These are phyloP conservation scores for Macrophomina tecta DNA, from an alignment of 2,329 filamentous ascomycete genomes.

Conservation along the genomic window DNA sequence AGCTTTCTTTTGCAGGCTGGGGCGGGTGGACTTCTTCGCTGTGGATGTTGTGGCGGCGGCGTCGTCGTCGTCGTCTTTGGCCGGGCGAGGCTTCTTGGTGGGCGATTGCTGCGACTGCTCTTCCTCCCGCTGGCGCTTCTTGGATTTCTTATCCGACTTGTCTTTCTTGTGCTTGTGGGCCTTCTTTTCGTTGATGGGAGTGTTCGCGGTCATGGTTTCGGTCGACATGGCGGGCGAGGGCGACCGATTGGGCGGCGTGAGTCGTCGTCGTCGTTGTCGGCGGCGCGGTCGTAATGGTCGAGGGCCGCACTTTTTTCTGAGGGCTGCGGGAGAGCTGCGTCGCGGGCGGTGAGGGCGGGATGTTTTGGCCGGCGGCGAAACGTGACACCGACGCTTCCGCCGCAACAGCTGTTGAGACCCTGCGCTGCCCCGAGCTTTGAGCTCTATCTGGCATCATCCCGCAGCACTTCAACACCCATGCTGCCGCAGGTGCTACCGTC, in stretches of 20 bases:
- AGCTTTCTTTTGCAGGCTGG: not conserved
- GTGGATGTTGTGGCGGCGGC: not conserved
- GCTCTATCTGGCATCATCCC: constrained; percentile 24
- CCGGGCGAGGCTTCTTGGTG: constrained; percentile 28
- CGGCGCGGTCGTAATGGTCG: constrained; percentile 5
- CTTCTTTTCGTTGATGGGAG: constrained; percentile 42
- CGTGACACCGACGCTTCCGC: not conserved
- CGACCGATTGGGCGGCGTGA: not conserved
- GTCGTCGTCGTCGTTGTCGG: not conserved
- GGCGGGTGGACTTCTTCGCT: not conserved
- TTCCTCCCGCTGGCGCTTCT: constrained; percentile 34
- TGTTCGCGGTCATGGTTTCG: constrained; percentile 31
- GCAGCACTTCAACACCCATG: constrained; percentile 4
- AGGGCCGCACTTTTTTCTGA: constrained; percentile 25
- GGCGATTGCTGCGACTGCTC: constrained; percentile 22
- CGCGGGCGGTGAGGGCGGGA: constrained; percentile 15
- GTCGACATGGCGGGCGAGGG: constrained; percentile 44
- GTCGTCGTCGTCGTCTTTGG: not conserved
- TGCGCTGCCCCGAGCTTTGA: constrained; percentile 7
- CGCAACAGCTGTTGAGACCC: not conserved
- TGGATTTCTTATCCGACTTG: constrained; percentile 35
- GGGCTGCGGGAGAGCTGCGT: not conserved
- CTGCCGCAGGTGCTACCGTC: not conserved
- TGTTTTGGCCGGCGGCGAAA: constrained; percentile 4
- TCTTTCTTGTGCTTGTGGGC: constrained; percentile 51